Conservation (phyloP, 2,329 filamentous ascomycete genomes). For the Penicillium sp. region DNA sequence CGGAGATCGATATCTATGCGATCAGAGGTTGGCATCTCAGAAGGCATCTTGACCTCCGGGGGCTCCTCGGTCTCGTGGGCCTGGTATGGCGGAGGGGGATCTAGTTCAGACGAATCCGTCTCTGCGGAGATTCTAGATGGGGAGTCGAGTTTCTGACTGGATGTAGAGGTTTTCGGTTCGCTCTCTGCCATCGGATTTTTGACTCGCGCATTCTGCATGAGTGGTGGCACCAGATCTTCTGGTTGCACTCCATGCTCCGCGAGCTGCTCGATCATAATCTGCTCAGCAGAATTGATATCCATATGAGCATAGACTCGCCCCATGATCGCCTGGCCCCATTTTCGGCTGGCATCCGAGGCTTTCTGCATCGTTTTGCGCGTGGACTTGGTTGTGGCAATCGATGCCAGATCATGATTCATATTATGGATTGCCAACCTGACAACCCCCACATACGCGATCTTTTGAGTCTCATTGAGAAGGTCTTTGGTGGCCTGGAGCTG, state of each 20-base stretch:
- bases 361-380: constrained; percentile 71
- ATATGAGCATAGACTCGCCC: constrained; percentile 90
- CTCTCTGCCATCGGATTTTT: constrained; percentile 80
- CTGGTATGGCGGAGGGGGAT: constrained; percentile 55
- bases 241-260: constrained; percentile 88
- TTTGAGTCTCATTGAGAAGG: constrained; percentile 89
- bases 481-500: constrained; percentile 97
- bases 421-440: constrained; percentile 76
- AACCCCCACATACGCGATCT: constrained; percentile 92
- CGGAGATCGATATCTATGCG: constrained; percentile 94
- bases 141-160: constrained; percentile 27
- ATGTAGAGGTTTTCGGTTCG: constrained; percentile 40
- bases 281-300: constrained; percentile 85
- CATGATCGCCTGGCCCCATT: constrained; percentile 99
- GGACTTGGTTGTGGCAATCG: constrained; percentile 58
- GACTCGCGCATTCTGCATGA: constrained; percentile 90
- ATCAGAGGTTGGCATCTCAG: constrained; percentile 74
- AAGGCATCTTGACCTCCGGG: constrained; percentile 76
- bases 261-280: constrained; percentile 98
- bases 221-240: constrained; percentile 74
- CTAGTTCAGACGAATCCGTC: constrained; percentile 48
- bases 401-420: constrained; percentile 70
- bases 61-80: constrained; percentile 68
- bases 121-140: constrained; percentile 36
- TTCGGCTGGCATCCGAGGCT: constrained; percentile 75